These are phyloP conservation scores for Metschnikowia cerradonensis DNA, from an alignment of 805 yeast species.

Conservation along the genomic window DNA sequence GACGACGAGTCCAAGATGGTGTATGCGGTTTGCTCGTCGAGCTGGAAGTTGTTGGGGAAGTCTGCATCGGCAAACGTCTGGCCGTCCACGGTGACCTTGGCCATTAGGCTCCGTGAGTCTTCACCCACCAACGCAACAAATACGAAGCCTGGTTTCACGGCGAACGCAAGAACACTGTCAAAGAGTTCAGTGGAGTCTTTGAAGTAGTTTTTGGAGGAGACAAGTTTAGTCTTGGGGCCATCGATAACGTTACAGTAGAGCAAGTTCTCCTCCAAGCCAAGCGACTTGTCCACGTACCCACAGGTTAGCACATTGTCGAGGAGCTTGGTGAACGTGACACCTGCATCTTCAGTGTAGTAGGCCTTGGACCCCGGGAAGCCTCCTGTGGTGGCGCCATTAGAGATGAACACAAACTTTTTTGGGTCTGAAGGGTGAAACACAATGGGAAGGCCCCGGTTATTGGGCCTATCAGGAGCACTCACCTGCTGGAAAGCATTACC, in stretches of 20 bases:
- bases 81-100: constrained; percentile 80
- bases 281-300: constrained; percentile 58
- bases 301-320: constrained; percentile 55
- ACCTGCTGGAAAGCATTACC: constrained; percentile 52
- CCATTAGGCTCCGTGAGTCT: constrained; percentile 43
- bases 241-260: constrained; percentile 60
- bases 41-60: constrained; percentile 63
- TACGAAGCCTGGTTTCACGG: constrained; percentile 64
- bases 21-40: constrained; percentile 55
- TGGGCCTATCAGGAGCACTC: constrained; percentile 41
- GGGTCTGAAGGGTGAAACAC: constrained; percentile 59
- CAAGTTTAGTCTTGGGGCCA: constrained; percentile 30
- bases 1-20: constrained; percentile 74
- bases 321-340: constrained; percentile 55
- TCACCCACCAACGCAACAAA: constrained; percentile 64
- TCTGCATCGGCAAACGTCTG: constrained; percentile 67
- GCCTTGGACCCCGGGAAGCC: constrained; percentile 27
- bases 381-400: constrained; percentile 48
- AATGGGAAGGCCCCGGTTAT: constrained; percentile 35
- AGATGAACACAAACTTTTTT: constrained; percentile 64
- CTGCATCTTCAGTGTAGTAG: constrained; percentile 63
- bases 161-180: constrained; percentile 66
- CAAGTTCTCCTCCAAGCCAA: constrained; percentile 43
- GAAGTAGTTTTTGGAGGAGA: constrained; percentile 54
- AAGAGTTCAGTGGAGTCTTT: constrained; percentile 38